Conservation (phyloP, 164 flowering plant genomes). For the Macadamia tetraphylla region DNA sequence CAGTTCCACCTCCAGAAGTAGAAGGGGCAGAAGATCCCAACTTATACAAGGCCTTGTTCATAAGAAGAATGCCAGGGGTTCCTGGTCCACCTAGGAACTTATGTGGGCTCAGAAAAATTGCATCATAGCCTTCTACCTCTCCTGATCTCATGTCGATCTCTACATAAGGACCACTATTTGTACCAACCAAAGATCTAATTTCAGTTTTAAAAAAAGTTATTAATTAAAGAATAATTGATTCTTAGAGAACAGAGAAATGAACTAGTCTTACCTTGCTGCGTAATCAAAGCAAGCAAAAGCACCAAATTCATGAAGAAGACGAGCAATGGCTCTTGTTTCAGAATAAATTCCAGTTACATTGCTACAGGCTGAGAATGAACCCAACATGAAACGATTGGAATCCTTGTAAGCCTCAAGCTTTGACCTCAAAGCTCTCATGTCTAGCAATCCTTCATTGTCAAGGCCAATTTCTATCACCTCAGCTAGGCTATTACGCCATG, state of each 20-base stretch:
- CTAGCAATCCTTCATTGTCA: constrained; percentile 45
- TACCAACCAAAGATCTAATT: no score
- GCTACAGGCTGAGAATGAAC: constrained; percentile 73
- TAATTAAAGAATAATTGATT: no score
- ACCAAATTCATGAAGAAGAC: constrained; percentile 46
- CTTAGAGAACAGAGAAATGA: no score
- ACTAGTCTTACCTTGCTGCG: constrained; percentile 1
- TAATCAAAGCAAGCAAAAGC: constrained; percentile 67
- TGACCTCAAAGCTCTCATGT: constrained; percentile 35
- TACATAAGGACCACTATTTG: constrained; percentile 52
- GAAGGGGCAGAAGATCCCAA: constrained; percentile 51
- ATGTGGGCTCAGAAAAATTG: constrained; percentile 67
- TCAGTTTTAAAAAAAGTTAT: no score
- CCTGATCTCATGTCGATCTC: constrained; percentile 69
- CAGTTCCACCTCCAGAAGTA: constrained; percentile 84
- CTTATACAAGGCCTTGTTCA: constrained; percentile 51
- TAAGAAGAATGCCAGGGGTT: constrained; percentile 53
- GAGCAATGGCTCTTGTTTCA: constrained; percentile 42
- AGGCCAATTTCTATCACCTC: constrained; percentile 34
- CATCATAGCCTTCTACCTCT: constrained; percentile 73
- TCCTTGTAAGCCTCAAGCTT: constrained; percentile 28
- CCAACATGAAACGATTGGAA: constrained; percentile 45
- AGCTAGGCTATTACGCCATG: constrained; percentile 23
- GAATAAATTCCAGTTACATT: constrained; percentile 57
- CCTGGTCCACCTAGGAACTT: constrained; percentile 88